Conservation (phyloP, 768 basidiomycete genomes). For the Suillus occidentalis region DNA sequence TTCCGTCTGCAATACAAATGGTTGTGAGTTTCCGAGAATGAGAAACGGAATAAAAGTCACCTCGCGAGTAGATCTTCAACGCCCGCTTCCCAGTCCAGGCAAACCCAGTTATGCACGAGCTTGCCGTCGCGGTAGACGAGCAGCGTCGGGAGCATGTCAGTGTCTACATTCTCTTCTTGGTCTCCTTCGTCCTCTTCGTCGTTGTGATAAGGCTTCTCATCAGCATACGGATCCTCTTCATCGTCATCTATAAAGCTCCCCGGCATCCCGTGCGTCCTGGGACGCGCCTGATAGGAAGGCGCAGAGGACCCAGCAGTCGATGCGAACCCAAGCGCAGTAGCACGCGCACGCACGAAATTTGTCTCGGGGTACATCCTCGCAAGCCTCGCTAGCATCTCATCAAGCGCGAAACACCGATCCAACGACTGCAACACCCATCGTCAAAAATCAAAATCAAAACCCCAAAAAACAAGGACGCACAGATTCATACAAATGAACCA, state of each 20-base stretch:
- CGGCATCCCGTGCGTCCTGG: not conserved
- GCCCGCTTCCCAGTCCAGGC: constrained; percentile 86
- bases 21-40: not conserved
- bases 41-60: constrained; percentile 33
- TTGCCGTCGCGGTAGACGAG: constrained; percentile 78
- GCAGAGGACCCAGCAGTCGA: constrained; percentile 28
- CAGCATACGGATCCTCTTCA: constrained; percentile 50
- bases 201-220: constrained; percentile 33
- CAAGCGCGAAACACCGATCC: constrained; percentile 70
- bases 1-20: constrained; percentile 22
- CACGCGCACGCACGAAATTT: constrained; percentile 83
- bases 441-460: not conserved
- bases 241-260: constrained; percentile 31
- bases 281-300: not conserved
- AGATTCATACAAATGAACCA: constrained; percentile 81
- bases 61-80: constrained; percentile 66
- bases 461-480: constrained; percentile 42
- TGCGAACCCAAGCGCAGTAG: constrained; percentile 73
- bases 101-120: constrained; percentile 86
- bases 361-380: constrained; percentile 72
- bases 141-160: constrained; percentile 78
- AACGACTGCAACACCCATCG: constrained; percentile 50
- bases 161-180: constrained; percentile 66
- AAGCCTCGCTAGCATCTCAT: constrained; percentile 64
- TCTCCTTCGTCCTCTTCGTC: constrained; percentile 44